Base-by-base conservation (phyloP, 768 basidiomycete species). In the Lactarius sanguifluus region DNA sequence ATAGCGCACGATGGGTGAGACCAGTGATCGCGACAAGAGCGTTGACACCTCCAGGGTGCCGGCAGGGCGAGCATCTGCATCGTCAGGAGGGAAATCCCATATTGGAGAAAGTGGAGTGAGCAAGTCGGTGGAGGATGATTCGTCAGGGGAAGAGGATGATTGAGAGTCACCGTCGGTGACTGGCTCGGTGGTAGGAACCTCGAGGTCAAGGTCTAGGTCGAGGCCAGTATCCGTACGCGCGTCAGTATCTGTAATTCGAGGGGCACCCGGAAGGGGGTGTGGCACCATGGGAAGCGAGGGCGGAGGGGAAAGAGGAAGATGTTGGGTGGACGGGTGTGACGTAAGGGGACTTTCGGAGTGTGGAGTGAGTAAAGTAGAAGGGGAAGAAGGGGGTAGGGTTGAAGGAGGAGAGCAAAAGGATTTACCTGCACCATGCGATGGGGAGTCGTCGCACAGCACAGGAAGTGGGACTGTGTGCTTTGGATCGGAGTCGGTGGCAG, bases 381-480 rank as follows among this genome's bases (percentile, higher is more conserved):
- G 16, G 50, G 50, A 59, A 59, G 40, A 52, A 15, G 13, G 50
- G 23, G 25, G 20, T 25, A 55, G 66, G 50, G 62, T 59, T 52
- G 64, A 36, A 67, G 58, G 16, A 18, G 20, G 30, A 18, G 61
- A 30, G 20, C n/a, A 52, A 40, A 23, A 2, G 57, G 47, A 32
- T 25, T 38, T 52, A 30, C 32, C 43, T 28, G 36, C 32, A 10
- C 32, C 60, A 62, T 61, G 61, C 57, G 60, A 59, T 45, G 68
- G 40, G 18, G 57, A 36, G 47, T 67, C 65, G 16, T 69, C 68
- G 20, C 61, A 62, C 45, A 69, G 30, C 10, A 36, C 20, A 23
- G 71, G 71, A 32, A 71, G 64, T 2, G 69, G 71, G 38, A 71
- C 70, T 15, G 70, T 71, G 58, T 68, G 71, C 59, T 71, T 71